Evolutionary conservation across 1,284 basidiomycete genomes (phyloP).

Genomic region (Nidula niveotomentosa): DNA sequence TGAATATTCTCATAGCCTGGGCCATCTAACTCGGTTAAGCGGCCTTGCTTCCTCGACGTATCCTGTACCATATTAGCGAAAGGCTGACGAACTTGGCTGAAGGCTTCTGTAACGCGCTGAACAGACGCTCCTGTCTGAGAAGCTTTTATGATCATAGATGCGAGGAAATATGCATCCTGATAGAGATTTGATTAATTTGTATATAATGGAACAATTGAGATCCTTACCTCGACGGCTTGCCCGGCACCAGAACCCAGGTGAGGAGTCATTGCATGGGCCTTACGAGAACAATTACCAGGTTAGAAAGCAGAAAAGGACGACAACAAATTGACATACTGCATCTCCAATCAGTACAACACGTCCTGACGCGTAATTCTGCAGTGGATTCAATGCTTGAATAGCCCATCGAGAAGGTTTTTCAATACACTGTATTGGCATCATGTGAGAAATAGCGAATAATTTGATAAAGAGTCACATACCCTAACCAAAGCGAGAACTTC

Average conservation of each 20-base stretch:
- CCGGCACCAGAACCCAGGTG: background rate
- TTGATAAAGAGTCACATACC: background rate
- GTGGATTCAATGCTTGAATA: background rate
- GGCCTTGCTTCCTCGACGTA: conserved; percentile 12
- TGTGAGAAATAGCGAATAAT: background rate
- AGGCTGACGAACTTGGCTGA: conserved; percentile 15
- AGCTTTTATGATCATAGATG: background rate
- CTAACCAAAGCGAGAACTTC: background rate
- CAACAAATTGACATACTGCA: too few species aligned
- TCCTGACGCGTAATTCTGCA: background rate
- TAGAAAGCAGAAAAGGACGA: too few species aligned
- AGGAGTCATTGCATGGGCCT: conserved; percentile 1
- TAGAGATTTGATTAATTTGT: background rate
- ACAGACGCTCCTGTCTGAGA: background rate
- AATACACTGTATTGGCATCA: background rate
- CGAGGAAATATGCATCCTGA: background rate
- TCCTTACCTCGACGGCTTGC: conserved; percentile 1
- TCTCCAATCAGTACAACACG: background rate
- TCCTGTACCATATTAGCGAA: conserved; percentile 16
- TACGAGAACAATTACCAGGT: too few species aligned
- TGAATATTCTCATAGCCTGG: conserved; percentile 14
- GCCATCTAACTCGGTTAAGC: conserved; percentile 12
- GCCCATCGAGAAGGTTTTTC: background rate
- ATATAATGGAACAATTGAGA: background rate
- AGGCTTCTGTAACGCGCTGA: conserved; percentile 7